Evolutionary conservation across 495 filamentous ascomycete genomes (phyloP).

Genomic region (Xylaria acuta): DNA sequence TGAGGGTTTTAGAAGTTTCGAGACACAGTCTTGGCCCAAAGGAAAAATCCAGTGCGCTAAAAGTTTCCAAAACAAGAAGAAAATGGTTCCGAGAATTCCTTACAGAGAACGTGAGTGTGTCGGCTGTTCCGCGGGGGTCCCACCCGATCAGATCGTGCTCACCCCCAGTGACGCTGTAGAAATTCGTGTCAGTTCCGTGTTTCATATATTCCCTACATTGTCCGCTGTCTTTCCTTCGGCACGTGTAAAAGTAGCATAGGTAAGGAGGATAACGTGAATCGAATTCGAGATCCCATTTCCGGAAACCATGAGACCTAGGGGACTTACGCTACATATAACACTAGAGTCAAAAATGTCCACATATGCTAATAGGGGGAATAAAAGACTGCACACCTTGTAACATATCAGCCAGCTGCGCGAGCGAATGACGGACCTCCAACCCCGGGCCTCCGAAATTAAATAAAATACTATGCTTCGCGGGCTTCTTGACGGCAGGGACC

Average conservation of each 20-base stretch:
- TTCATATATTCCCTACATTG: background rate
- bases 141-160: constrained; percentile 48
- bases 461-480: constrained; percentile 44
- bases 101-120: constrained; percentile 45
- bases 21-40: background rate
- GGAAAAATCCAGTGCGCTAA: too few relatives aligned
- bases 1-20: background rate
- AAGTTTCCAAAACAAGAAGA: too few relatives aligned
- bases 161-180: constrained; percentile 39
- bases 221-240: background rate
- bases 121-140: constrained; percentile 47
- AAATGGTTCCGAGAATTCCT: background rate
- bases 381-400: constrained; percentile 31
- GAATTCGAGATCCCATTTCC: background rate
- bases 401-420: constrained; percentile 28
- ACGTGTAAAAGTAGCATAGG: background rate
- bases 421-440: constrained; percentile 22
- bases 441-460: constrained; percentile 56
- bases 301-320: too few relatives aligned
- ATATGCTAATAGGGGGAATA: too few relatives aligned
- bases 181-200: background rate
- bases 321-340: too few relatives aligned
- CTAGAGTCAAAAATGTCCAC: too few relatives aligned
- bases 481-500: constrained; percentile 39
- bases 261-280: background rate